Base-by-base conservation (phyloP, 495 filamentous ascomycete species). In the Cetradonia linearis region DNA sequence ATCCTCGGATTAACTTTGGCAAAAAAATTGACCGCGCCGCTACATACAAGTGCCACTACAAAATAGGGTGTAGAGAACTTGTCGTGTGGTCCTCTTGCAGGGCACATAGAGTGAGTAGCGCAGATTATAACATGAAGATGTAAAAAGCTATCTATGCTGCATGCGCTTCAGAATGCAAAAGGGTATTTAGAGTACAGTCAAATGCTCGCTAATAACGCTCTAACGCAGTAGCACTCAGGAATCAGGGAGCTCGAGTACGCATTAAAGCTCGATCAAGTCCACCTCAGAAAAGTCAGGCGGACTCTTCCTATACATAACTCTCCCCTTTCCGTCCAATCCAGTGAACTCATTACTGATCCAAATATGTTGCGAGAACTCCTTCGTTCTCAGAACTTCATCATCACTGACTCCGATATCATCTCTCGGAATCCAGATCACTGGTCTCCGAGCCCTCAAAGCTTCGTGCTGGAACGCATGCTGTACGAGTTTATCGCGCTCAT, bases 261-360 rank as follows among this genome's bases (percentile, higher is more conserved):
- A 7, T 13, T 49, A 66, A 13, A 96, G 69, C 67, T 86, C 83
- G 71, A 96, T 94, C 62, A 96, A 74, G 77, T 96, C 92, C 56
- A 90, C 77, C 72, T 92, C 86, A 5, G 86, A 89, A 70, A 95
- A 95, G 73, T 98, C 93, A 14, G 93, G 93, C 54, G 93, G 93
- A 68, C 86, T 86, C 64, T 84, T 80, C 67, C 85, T 83, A 73
- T 95, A 98, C 47, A 95, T 81, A n/a, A 95, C 89, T 55, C 86
- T 81, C 44, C 80, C 83, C 72, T 88, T 91, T 57, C 83, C 83
- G 73, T 96, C 89, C 62, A 97, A 74, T 25, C 87, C 88, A 40
- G 91, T 86, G 61, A 88, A 89, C 71, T 93, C 85, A 72, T 96
- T 98, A 66, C 86, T 91, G 68, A 96, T 88, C 89, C 92, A 96